Base-by-base conservation (phyloP, 345 rosid species). In the Jatropha curcas region DNA sequence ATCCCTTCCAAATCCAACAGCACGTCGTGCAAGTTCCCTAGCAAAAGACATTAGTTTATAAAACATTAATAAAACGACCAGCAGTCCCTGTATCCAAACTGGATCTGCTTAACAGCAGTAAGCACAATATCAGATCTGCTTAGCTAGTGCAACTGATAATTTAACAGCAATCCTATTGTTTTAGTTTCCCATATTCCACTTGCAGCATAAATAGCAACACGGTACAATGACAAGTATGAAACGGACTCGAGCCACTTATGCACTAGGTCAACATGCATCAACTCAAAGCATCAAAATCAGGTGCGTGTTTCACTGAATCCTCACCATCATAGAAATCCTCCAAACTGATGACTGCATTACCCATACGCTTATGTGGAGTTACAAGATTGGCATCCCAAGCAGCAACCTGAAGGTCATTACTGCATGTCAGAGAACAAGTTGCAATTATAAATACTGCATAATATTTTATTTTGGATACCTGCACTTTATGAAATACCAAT, bases 361-460 rank as follows among this genome's bases (percentile, higher is more conserved):
- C 98, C 98, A 94, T 94, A 71, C 97, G 97, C 79, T 90, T 94
- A 81, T 88, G 97, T 43, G 98, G 98, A 65, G 95, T 80, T 53
- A 94, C 88, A 83, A 94, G 89, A 82, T 94, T 94, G 62, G 97
- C 98, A 89, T 94, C 98, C 98, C 98, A 94, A 82, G 97, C 97
- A 78, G 97, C 97, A 74, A 90, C 85, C 98, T 94, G 85, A 79
- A 68, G 75, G 61, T 70, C 71, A 37, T 41, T 8, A 69, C 3
- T 30, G 39, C 17, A 60, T 12, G 24, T 50, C 37, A 62, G 25
- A 56, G 25, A 25, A 14, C 19, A 51, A 60, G 57, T 24, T 72
- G 20, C 20, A 45, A 41, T 22, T 39, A 28, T 51, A 19, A 1
- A 12, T 30, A 53, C 39, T 27, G 33, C 56, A 51, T 6, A 53